Conservation (phyloP, 108 stramenopile genomes). For the Pseudonitzschia delicatissima region DNA sequence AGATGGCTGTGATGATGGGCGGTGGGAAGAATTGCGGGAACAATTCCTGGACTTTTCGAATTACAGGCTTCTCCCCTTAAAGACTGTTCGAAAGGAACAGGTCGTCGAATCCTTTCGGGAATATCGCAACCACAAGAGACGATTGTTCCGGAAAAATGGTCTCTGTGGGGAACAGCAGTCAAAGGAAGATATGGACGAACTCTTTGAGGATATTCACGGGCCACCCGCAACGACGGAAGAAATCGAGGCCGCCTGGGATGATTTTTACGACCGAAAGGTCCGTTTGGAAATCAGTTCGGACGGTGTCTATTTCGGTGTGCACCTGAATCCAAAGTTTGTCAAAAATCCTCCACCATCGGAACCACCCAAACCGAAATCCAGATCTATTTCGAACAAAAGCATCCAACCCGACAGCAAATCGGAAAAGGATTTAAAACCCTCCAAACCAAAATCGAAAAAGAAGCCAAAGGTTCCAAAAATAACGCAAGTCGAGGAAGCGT, state of each 20-base stretch:
- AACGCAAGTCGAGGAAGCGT: too few species aligned
- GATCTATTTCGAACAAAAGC: too few species aligned
- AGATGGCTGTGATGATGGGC: neutral
- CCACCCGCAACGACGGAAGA: neutral
- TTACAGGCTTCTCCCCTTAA: conserved; percentile 21
- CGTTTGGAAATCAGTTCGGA: conserved; percentile 2
- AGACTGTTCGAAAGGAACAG: neutral
- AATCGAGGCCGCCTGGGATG: conserved; percentile 21
- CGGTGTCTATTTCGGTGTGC: conserved; percentile 25
- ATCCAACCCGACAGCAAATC: too few species aligned
- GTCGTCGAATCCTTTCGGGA: conserved; percentile 26
- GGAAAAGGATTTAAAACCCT: too few species aligned
- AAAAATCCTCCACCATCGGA: neutral
- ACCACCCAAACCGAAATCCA: too few species aligned
- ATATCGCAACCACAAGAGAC: too few species aligned
- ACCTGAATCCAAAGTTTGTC: conserved; percentile 30
- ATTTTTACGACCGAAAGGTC: conserved; percentile 30
- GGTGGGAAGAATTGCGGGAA: conserved; percentile 13
- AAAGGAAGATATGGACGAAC: neutral
- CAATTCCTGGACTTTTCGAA: conserved; percentile 25
- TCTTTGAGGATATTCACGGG: neutral
- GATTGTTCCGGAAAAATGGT: conserved; percentile 11
- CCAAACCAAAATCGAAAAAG: too few species aligned
- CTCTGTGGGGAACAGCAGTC: neutral
- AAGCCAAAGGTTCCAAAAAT: too few species aligned